These are phyloP conservation scores for Pythium phragmiticola DNA, from an alignment of 352 stramenopile species.

Conservation along the genomic window DNA sequence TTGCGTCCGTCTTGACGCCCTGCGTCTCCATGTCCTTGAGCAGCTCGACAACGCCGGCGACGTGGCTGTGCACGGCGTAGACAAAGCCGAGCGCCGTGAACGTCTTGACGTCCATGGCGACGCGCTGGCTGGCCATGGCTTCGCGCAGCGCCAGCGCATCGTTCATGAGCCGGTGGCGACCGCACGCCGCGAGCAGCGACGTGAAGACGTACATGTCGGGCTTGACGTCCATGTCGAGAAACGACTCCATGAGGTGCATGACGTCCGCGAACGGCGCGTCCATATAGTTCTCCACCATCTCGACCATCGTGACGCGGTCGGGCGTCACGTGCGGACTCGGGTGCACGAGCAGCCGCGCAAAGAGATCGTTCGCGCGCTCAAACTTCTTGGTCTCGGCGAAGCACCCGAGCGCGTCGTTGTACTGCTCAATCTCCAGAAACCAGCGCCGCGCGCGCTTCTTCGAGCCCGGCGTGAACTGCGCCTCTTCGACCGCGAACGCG, in stretches of 20 bases:
- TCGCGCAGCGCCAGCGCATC: slow-evolving; percentile 55
- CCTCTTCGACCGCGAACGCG: slow-evolving; percentile 44
- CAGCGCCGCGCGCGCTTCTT: slow-evolving; percentile 21
- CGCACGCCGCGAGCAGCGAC: slow-evolving; percentile 67
- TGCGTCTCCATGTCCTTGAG: slow-evolving; percentile 47
- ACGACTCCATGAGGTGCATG: slow-evolving; percentile 68
- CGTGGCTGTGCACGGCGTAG: slow-evolving; percentile 51
- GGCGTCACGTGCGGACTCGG: slow-evolving; percentile 48
- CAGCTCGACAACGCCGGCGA: slow-evolving; percentile 43
- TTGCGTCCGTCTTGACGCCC: slow-evolving; percentile 37
- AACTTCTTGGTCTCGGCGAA: slow-evolving; percentile 48
- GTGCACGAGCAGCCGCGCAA: slow-evolving; percentile 46
- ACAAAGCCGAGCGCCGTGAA: slow-evolving; percentile 73
- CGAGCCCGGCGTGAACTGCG: slow-evolving; percentile 23
- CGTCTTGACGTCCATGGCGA: slow-evolving; percentile 58
- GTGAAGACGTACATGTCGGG: slow-evolving; percentile 78
- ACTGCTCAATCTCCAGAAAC: slow-evolving; percentile 65
- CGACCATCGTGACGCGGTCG: slow-evolving; percentile 75
- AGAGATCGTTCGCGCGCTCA: slow-evolving; percentile 60
- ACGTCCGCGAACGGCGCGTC: slow-evolving; percentile 58
- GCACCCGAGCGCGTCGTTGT: slow-evolving; percentile 77
- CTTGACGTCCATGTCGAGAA: slow-evolving; percentile 52
- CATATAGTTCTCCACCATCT: slow-evolving; percentile 72
- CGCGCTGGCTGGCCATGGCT: slow-evolving; percentile 46
- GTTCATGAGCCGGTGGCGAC: slow-evolving; percentile 48